A percentile compares a stretch with the other conserved stretches of the same genome.
These are phyloP conservation scores for Leccinum incarnatum DNA, from an alignment of 768 basidiomycete genomes.

Conservation along the genomic window DNA sequence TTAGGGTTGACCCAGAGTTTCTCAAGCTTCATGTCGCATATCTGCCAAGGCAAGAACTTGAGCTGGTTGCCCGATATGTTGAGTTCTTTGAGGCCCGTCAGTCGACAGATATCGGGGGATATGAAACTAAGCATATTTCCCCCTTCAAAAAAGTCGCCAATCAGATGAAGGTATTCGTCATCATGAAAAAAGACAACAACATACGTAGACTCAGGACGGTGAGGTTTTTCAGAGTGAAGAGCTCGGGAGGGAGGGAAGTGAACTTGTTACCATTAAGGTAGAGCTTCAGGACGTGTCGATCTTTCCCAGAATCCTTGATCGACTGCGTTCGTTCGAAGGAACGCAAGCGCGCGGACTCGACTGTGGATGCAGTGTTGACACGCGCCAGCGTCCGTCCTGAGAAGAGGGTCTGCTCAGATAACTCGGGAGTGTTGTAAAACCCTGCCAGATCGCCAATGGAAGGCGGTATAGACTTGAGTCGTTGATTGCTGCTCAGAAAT, in stretches of 20 bases:
- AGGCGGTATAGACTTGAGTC: constrained; percentile 49
- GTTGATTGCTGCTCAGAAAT: constrained; percentile 30
- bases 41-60: constrained; percentile 61
- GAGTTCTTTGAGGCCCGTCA: constrained; percentile 54
- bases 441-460: constrained; percentile 44
- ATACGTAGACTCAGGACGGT: constrained; percentile 63
- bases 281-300: constrained; percentile 52
- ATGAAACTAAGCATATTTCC: constrained; percentile 52
- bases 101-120: constrained; percentile 59
- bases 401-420: constrained; percentile 29
- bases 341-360: constrained; percentile 19
- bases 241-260: constrained; percentile 48
- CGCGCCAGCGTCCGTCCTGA: constrained; percentile 32
- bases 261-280: constrained; percentile 58
- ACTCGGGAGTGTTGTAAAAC: constrained; percentile 44
- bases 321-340: constrained; percentile 29
- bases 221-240: constrained; percentile 56
- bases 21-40: constrained; percentile 53
- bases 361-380: constrained; percentile 34
- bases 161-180: not conserved
- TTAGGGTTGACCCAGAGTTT: constrained; percentile 54
- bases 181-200: constrained; percentile 24
- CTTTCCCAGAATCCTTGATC: constrained; percentile 34
- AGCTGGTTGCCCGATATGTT: constrained; percentile 62
- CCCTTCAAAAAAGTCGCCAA: constrained; percentile 36